Percentiles rank a stretch among this genome's conserved stretches.
These are phyloP conservation scores for Acacia concinna DNA, from an alignment of 331 rosid species.

Conservation along the genomic window DNA sequence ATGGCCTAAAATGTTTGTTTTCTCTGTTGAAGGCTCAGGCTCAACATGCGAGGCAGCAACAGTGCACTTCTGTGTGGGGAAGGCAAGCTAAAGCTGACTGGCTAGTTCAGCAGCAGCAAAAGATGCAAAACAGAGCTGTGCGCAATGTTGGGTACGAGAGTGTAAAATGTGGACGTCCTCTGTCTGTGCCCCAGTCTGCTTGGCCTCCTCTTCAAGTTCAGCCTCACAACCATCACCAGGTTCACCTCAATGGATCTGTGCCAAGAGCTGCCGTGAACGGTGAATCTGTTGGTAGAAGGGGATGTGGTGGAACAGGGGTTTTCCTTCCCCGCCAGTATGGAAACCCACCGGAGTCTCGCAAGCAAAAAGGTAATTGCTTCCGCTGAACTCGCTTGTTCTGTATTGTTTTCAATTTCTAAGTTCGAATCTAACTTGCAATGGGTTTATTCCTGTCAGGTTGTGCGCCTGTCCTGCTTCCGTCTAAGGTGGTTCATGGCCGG, in stretches of 20 bases:
- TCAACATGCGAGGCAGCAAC: conserved; percentile 39
- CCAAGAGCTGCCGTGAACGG: conserved; percentile 30
- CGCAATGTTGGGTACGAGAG: conserved; percentile 36
- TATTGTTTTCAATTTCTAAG: not conserved
- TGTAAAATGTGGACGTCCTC: conserved; percentile 34
- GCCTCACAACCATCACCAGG: conserved; percentile 30
- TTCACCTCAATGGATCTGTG: conserved; percentile 30
- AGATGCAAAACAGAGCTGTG: conserved; percentile 36
- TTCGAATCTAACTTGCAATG: not conserved
- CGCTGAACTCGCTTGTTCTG: not conserved
- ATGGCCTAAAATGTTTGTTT: not conserved
- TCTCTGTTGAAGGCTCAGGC: conserved; percentile 38
- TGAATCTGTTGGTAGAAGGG: conserved; percentile 62
- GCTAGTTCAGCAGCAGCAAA: conserved; percentile 45
- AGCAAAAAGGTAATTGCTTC: conserved; percentile 47
- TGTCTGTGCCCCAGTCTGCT: conserved; percentile 41
- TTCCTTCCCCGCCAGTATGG: conserved; percentile 81
- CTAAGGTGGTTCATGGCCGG: conserved; percentile 37
- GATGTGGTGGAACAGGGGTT: conserved; percentile 84
- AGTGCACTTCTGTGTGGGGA: conserved; percentile 44
- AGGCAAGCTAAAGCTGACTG: conserved; percentile 47
- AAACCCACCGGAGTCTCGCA: conserved; percentile 53
- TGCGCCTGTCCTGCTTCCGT: conserved; percentile 40
- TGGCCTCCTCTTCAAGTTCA: conserved; percentile 56
- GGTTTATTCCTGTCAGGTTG: not conserved